A percentile compares a stretch with the other conserved stretches of the same genome.
phyloP scores from a whole-genome alignment of 148 eudicot genomes.

The Salicornia ramosissima region DNA sequence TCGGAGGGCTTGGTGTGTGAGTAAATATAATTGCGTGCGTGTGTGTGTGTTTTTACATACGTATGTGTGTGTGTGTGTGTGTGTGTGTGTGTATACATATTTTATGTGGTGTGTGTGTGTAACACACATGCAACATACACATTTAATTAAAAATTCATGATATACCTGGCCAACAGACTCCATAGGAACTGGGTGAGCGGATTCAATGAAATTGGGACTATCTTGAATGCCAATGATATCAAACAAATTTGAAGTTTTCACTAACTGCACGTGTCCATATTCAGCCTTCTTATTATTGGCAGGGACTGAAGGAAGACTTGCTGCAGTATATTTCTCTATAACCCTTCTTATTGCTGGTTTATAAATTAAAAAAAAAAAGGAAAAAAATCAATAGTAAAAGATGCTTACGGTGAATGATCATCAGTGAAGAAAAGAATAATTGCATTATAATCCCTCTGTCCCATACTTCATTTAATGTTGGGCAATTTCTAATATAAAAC shows the following conservation, averaged over 20 bases:
- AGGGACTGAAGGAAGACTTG: conserved; percentile 60
- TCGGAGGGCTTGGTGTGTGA: too few species aligned
- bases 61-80: too few species aligned
- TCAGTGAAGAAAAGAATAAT: neutral
- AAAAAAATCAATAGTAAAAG: neutral
- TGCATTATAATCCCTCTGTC: too few species aligned
- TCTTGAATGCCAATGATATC: conserved; percentile 40
- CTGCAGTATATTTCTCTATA: conserved; percentile 46
- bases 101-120: too few species aligned
- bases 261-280: conserved; percentile 62
- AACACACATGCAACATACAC: too few species aligned
- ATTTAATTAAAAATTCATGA: neutral
- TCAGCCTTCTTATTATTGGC: conserved; percentile 49
- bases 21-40: too few species aligned
- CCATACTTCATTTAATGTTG: too few species aligned
- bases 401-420: neutral
- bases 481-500: too few species aligned
- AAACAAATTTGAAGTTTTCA: conserved; percentile 47
- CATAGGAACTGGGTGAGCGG: conserved; percentile 72
- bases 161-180: conserved; percentile 85
- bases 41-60: too few species aligned
- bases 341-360: conserved; percentile 75
- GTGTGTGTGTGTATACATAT: too few species aligned
- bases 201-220: conserved; percentile 35
- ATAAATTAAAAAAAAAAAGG: too few species aligned